These are phyloP conservation scores for Ramularia endophylla DNA, from an alignment of 2,329 filamentous ascomycete species.

Conservation along the genomic window DNA sequence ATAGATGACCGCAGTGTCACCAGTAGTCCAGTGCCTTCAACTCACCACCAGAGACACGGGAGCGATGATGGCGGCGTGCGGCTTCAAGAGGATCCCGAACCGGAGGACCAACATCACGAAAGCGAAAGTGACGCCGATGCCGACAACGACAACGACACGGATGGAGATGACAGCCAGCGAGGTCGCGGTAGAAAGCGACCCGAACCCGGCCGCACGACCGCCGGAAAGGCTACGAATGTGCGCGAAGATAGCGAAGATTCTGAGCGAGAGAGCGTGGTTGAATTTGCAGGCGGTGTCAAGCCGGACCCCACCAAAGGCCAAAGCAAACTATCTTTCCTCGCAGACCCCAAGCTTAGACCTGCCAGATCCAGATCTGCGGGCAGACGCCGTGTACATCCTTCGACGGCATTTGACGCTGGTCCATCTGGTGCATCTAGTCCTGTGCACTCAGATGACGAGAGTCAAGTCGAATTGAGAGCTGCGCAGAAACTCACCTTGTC, in stretches of 20 bases:
- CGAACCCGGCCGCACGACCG: slow-evolving; percentile 28
- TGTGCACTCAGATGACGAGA: slow-evolving; percentile 76
- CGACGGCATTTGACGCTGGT: slow-evolving; percentile 73
- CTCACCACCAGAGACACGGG: slow-evolving; percentile 18
- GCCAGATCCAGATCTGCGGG: slow-evolving; percentile 4
- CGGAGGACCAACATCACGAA: slow-evolving; percentile 15
- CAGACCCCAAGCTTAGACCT: slow-evolving; percentile 23
- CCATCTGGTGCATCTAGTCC: slow-evolving; percentile 54
- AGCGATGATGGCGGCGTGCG: slow-evolving; percentile 23
- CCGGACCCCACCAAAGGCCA: slow-evolving; percentile 32
- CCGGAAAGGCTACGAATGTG: slow-evolving; percentile 29
- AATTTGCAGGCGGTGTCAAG: slow-evolving; percentile 18
- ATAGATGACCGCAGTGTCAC: slow-evolving; percentile 14
- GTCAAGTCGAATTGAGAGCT: slow-evolving; percentile 75
- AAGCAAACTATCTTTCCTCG: slow-evolving; percentile 24
- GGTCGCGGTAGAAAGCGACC: slow-evolving; percentile 30
- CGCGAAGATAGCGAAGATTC: slow-evolving; percentile 28
- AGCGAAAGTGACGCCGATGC: slow-evolving; percentile 27
- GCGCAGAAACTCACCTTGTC: slow-evolving; percentile 80
- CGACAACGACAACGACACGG: slow-evolving; percentile 31
- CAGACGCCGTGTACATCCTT: slow-evolving; percentile 56
- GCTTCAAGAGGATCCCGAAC: slow-evolving; percentile 24
- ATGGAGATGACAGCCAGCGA: slow-evolving; percentile 24
- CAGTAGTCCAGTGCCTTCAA: slow-evolving; percentile 23
- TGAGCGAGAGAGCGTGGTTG: slow-evolving; percentile 12